Percentiles rank a stretch among this genome's conserved stretches.
Evolutionary conservation across 2,329 filamentous ascomycete species (phyloP).

Genomic region (Diaporthe sp.): DNA sequence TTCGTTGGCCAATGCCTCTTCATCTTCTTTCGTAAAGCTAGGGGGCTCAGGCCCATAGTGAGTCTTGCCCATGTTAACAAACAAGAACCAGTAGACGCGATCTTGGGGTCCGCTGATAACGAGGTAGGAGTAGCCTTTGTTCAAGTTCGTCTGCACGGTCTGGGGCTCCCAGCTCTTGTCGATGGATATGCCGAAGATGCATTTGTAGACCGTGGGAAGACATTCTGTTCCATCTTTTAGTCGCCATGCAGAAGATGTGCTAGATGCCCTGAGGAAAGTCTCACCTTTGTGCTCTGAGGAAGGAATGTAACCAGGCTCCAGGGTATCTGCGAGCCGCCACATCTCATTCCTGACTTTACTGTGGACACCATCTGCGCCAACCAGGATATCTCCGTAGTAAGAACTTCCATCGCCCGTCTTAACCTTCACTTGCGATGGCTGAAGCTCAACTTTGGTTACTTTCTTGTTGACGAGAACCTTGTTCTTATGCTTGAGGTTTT

Average conservation of each 20-base stretch:
- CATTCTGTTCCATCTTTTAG: neutral
- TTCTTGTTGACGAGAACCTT: slow-evolving; percentile 47
- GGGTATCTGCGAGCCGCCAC: slow-evolving; percentile 31
- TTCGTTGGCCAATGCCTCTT: slow-evolving; percentile 1
- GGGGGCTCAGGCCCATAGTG: slow-evolving; percentile 38
- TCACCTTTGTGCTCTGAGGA: neutral
- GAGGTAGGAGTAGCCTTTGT: slow-evolving; percentile 31
- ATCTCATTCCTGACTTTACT: slow-evolving; percentile 52
- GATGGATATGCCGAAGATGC: slow-evolving; percentile 41
- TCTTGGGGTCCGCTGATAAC: slow-evolving; percentile 37
- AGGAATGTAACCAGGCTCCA: slow-evolving; percentile 11
- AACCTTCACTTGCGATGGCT: slow-evolving; percentile 46
- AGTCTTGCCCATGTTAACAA: slow-evolving; percentile 34
- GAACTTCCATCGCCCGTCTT: slow-evolving; percentile 47
- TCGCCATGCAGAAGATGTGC: neutral
- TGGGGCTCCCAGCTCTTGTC: slow-evolving; percentile 14
- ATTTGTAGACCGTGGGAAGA: slow-evolving; percentile 31
- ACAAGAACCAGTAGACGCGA: slow-evolving; percentile 42
- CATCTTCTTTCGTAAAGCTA: slow-evolving; percentile 37
- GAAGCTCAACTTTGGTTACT: slow-evolving; percentile 45
- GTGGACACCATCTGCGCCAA: slow-evolving; percentile 57
- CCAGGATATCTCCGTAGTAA: slow-evolving; percentile 50
- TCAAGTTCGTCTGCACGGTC: neutral
- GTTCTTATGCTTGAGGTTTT: slow-evolving; percentile 49
- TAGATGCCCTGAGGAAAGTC: neutral